Evolutionary conservation across 441 rosid species (phyloP).

Genomic region (Gossypium davidsonii): DNA sequence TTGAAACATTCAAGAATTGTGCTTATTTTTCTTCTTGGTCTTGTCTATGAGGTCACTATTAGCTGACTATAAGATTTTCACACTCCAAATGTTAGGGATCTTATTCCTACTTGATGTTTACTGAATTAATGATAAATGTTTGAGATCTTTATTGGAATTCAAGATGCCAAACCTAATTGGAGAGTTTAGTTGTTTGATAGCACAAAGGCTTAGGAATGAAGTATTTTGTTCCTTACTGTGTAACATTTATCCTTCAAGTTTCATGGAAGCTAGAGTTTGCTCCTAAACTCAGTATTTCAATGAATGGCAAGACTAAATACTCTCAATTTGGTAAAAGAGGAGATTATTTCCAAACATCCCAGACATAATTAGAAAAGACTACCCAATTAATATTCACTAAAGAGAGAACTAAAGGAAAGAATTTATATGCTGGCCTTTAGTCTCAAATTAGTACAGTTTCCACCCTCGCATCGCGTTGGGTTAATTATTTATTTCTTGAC

Average conservation of each 20-base stretch:
- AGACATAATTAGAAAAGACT: neutral
- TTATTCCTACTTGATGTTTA: neutral
- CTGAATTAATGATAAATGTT: neutral
- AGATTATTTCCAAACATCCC: neutral
- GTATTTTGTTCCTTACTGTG: neutral
- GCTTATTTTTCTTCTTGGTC: neutral
- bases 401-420: neutral
- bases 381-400: neutral
- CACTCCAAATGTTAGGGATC: neutral
- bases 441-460: neutral
- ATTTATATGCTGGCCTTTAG: neutral
- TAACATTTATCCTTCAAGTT: neutral
- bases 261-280: neutral
- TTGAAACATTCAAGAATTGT: constrained; percentile 2
- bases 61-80: neutral
- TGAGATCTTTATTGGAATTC: neutral
- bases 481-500: too few relatives aligned
- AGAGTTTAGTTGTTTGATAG: neutral
- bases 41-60: neutral
- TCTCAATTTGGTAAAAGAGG: neutral
- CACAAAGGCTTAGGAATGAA: neutral
- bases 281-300: neutral
- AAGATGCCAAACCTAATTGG: neutral
- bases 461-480: too few relatives aligned
- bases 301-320: neutral